Base-by-base conservation (phyloP, 495 filamentous ascomycete species). In the Talaromyces thailandensis region DNA sequence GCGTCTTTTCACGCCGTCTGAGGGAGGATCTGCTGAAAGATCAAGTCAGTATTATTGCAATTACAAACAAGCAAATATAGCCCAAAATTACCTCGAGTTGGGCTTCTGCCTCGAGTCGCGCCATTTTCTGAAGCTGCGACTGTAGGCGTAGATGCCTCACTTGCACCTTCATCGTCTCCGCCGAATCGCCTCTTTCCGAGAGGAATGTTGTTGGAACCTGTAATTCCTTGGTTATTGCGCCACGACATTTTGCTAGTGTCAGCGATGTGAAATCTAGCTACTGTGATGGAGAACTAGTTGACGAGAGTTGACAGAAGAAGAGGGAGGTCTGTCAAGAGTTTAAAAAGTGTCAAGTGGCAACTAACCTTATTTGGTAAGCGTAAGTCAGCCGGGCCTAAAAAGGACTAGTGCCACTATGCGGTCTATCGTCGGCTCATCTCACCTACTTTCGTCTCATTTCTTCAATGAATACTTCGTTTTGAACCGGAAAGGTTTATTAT, bases 121-220 rank as follows among this genome's bases (percentile, higher is more conserved):
- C 77, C 78, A 65, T 73, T 72, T 53, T 84, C 82, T 29, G 75
- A 68, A 60, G 69, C 75, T 25, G 75, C 68, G 40, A 80, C 74
- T 16, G 83, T 76, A 66, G 79, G 77, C 62, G 76, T 79, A 63
- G 80, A 78, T 62, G 81, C 84, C 68, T 86, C 84, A 68, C 81
- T 76, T 31, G 78, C 81, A 64, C 80, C 82, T 68, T 88, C 86
- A 40, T 84, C 85, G 57, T 88, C 87, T 60, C 82, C 89, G 59
- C 83, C 86, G 66, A 97, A 95, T 64, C 93, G 89, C 68, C 95
- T 91, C 65, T 82, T 89, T 31, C 95, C 95, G 63, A 99, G 77
- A 65, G 95, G 95, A 69, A 98, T 94, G 67, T 97, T 98, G 78
- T 99, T 99, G 51, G 95, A 97, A 55, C 95, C 95, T 12, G 95